Conservation (phyloP, 2,329 filamentous ascomycete species). For the Phyllosticta citriasiana region DNA sequence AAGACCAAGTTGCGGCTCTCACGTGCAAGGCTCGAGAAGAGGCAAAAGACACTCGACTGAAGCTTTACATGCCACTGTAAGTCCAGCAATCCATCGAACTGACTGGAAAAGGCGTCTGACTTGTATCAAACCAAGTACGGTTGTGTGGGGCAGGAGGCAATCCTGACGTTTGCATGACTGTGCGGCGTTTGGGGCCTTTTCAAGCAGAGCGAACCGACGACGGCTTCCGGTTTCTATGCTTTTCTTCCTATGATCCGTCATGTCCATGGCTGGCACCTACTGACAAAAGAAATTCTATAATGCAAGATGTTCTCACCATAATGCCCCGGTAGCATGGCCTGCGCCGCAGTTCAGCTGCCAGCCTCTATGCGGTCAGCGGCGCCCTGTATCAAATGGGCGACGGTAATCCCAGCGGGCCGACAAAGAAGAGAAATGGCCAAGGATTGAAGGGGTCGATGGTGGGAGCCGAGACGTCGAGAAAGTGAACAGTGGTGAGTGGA, state of each 20-base stretch:
- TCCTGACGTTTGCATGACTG: neutral
- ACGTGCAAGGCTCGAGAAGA: slow-evolving; percentile 21
- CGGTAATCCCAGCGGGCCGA: too few species aligned
- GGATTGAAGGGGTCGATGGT: neutral
- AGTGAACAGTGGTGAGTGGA: neutral
- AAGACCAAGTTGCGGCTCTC: slow-evolving; percentile 20
- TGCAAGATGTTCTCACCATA: neutral
- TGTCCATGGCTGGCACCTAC: neutral
- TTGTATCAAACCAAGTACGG: slow-evolving; percentile 7
- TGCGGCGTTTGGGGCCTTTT: neutral
- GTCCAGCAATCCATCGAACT: slow-evolving; percentile 6
- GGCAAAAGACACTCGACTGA: slow-evolving; percentile 20
- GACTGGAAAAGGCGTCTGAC: neutral
- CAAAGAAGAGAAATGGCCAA: neutral
- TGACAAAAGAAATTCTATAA: neutral
- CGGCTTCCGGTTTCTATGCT: neutral
- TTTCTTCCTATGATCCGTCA: neutral
- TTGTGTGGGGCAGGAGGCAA: slow-evolving; percentile 25
- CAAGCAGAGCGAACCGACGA: neutral
- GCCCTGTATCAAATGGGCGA: neutral
- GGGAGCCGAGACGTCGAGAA: neutral
- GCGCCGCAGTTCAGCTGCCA: neutral
- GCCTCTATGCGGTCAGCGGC: neutral
- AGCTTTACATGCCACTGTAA: slow-evolving; percentile 29
- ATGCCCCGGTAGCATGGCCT: neutral